Evolutionary conservation across 169 alveolate genomes (phyloP).

Genomic region (Theileria parva): DNA sequence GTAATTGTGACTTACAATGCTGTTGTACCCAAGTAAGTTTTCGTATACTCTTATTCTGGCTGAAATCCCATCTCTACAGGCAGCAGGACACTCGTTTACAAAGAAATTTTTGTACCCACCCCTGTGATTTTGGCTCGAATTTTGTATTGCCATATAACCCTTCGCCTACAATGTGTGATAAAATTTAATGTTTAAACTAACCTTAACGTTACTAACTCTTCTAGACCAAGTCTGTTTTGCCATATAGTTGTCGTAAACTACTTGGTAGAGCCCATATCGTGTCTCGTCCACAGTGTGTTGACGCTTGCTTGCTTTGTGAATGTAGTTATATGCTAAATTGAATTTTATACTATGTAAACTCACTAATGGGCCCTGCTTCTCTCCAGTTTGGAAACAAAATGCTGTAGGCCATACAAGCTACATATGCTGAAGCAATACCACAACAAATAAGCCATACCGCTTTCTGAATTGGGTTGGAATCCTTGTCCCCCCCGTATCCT

Average conservation of each 20-base stretch:
- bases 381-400: conserved; percentile 61
- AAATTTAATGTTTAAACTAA: neutral
- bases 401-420: conserved; percentile 20
- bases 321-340: conserved; percentile 59
- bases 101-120: conserved; percentile 49
- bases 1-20: conserved; percentile 19
- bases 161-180: conserved; percentile 36
- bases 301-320: conserved; percentile 53
- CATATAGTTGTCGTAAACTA: conserved; percentile 45
- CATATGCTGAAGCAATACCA: neutral
- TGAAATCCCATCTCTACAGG: conserved; percentile 57
- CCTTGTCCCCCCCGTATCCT: neutral
- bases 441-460: conserved; percentile 16
- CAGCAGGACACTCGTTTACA: conserved; percentile 60
- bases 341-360: neutral
- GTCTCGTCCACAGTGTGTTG: conserved; percentile 61
- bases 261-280: conserved; percentile 43
- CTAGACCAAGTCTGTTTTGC: conserved; percentile 39
- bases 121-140: conserved; percentile 36
- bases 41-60: conserved; percentile 54
- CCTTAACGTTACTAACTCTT: conserved; percentile 55
- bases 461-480: conserved; percentile 20
- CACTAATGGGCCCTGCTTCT: conserved; percentile 46
- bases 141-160: conserved; percentile 63
- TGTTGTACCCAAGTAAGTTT: conserved; percentile 31